Evolutionary conservation across 352 stramenopile species (phyloP), one percentile per base, ranked within the genome.

Genomic region (Phytophthora ramorum): DNA sequence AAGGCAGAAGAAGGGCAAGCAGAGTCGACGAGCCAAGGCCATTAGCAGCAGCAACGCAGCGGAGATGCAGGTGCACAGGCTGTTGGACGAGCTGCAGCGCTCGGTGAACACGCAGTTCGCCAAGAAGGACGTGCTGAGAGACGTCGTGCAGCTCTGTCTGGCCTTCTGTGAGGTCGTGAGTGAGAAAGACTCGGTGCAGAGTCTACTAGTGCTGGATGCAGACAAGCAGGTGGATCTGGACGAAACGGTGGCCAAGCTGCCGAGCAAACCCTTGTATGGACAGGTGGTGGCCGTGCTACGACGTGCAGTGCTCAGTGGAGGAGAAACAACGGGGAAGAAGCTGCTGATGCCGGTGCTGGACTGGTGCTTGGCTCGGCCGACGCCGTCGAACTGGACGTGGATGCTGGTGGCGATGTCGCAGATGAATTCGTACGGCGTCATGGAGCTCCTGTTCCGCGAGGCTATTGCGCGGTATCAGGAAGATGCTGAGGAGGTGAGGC

Each of bases 1-100:
- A 54, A 73, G 85, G 1, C 78, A 86, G 34, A 93, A 91, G 69
- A 91, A 91, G 58, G 55, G 82, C 49, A 87, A 89, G 51, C 73
- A 83, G 28, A 59, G 19, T 24, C 81, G 63, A 40, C 74, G 61
- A 43, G 38, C 43, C 4, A 69, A 56, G 63, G 30, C 32, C 16
- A 65, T 43, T 61, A 58, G 47, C 49, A 19, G 45, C 26, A 30
- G 38, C 60, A 35, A 51, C 2, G 44, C 52, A 3, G 49, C 32
- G 12, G 40, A 68, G 20, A 40, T 52, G n/a, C 77, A 90, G 28
- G 51, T 91, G 19, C 55, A 75, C 13, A 60, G 68, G 30, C 73
- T 71, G 17, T 61, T 93, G 26, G 16, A 66, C 20, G 49, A 69
- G 24, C 38, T 93, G 38, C 71, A 85, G 8, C 51, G 69, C 30